Evolutionary conservation across 805 yeast species (phyloP), one percentile per base, ranked within the genome.

Genomic region (Spathaspora passalidarum): DNA sequence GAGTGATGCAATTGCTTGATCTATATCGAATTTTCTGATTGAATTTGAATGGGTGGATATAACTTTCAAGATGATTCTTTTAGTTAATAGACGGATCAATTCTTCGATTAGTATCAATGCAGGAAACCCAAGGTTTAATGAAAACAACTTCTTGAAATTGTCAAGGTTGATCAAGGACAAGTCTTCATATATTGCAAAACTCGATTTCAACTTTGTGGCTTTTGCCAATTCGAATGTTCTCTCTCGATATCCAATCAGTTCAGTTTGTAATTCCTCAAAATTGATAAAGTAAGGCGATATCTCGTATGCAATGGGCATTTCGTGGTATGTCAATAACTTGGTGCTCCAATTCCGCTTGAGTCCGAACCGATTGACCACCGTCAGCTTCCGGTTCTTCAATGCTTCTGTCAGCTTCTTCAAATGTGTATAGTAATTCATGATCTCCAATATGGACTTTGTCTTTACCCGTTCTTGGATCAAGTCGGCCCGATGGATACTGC

Each of bases 281-380:
- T 60, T 56, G 1, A 76, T 54, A 46, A 67, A 74, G 16, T 57
- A 57, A 6, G 67, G 68, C 48, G 76, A 73, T 66, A 81, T 67
- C 52, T 82, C 87, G 48, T 66, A 60, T 1, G 82, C 78, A 2
- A 68, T 66, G 1, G 86, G 86, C 8, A 81, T 60, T 10, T 77
- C 76, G 22, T 63, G 60, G 54, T 77, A 75, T 11, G 60, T 53
- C 2, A 69, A 46, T 23, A 75, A 53, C 16, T 53, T 43, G 18
- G 50, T 48, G 4, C 44, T 32, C 23, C 26, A 17, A 18, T 47
- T 47, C 19, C 39, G 32, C 14, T 29, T 29, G 19, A 46, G 11
- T 32, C 38, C 20, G 32, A 14, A 32, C 13, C 32, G 37, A 16
- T 38, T 38, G 10, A 16, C 14, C 11, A 13, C 9, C 25, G 18